Base-by-base conservation (phyloP, 768 basidiomycete genomes). In the Lentinus brumalis region DNA sequence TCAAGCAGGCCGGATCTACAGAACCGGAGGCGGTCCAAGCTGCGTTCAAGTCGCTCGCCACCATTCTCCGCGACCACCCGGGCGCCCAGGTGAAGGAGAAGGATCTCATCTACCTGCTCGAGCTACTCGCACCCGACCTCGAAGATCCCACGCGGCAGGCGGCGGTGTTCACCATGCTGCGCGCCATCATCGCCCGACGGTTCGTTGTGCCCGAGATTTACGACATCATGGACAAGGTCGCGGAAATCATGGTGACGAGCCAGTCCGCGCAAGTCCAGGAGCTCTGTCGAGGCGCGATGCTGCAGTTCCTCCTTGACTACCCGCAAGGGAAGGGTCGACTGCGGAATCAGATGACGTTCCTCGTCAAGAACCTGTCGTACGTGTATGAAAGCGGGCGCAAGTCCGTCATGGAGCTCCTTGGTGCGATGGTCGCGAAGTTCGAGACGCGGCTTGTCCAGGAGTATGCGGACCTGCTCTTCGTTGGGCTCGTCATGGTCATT, bases 121-220 rank as follows among this genome's bases (percentile, higher is more conserved):
- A 94, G 69, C 80, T 98, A 45, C 78, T 98, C 40, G 74, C 85
- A 0, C 96, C 96, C 0, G 96, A 98, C 70, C 76, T 99, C 9
- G 96, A 98, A 72, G 96, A 98, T 38, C 86, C 91, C 0, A 80
- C 80, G 12, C 86, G 94, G 6, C 97, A 99, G 74, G 84, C 83
- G 4, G 82, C 93, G 9, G 89, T 92, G 8, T 98, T 99, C 72
- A 78, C 90, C 1, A 83, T 98, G 67, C 83, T 99, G 15, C 89
- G 94, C 10, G 91, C 95, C 29, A 94, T 98, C 66, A 87, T 98
- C 15, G 83, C 89, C 5, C 86, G 96, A 35, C 93, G 92, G 70
- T 91, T 98, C 63, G 87, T 98, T 35, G 92, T 96, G 0, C 93
- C 93, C 0, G 97, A 98, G 74, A 89, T 99, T 53, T 99, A 99